Evolutionary conservation across 2,329 filamentous ascomycete species (phyloP).

Genomic region (Hymenoscyphus repandus): DNA sequence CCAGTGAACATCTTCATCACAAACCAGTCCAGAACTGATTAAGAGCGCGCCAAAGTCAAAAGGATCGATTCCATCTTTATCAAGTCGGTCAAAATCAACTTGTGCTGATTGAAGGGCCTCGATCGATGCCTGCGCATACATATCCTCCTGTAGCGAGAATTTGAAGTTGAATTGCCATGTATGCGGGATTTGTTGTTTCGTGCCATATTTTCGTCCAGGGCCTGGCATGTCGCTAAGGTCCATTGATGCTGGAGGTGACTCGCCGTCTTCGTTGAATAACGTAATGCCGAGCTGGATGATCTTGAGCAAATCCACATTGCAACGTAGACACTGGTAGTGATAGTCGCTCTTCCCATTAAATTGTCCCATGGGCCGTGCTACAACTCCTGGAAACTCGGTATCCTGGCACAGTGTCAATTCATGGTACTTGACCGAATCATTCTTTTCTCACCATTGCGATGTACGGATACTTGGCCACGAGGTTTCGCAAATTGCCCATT

Average conservation of each 20-base stretch:
- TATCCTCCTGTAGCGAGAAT: constrained; percentile 89
- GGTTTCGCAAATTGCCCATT: constrained; percentile 74
- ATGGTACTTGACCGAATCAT: constrained; percentile 10
- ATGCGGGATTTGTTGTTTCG: constrained; percentile 61
- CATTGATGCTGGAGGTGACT: constrained; percentile 63
- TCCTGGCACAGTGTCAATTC: constrained; percentile 53
- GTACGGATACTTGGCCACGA: constrained; percentile 89
- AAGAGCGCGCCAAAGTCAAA: constrained; percentile 83
- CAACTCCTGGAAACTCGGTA: constrained; percentile 97
- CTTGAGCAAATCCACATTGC: constrained; percentile 95
- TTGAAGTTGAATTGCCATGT: constrained; percentile 99
- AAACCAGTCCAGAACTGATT: constrained; percentile 86
- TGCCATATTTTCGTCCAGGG: constrained; percentile 37
- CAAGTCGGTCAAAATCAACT: constrained; percentile 83
- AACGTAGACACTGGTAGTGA: constrained; percentile 95
- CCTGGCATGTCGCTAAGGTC: constrained; percentile 38
- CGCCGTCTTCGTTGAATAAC: constrained; percentile 84
- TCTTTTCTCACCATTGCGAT: constrained; percentile 81
- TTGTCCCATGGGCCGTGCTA: constrained; percentile 88
- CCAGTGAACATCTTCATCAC: constrained; percentile 86
- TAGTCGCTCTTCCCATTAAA: constrained; percentile 96
- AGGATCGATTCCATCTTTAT: constrained; percentile 85
- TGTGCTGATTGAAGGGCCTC: constrained; percentile 84
- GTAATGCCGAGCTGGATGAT: constrained; percentile 97
- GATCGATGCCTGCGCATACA: constrained; percentile 96